These are phyloP conservation scores for Metahyphopichia silvanorum DNA, from an alignment of 805 yeast genomes.

Conservation along the genomic window DNA sequence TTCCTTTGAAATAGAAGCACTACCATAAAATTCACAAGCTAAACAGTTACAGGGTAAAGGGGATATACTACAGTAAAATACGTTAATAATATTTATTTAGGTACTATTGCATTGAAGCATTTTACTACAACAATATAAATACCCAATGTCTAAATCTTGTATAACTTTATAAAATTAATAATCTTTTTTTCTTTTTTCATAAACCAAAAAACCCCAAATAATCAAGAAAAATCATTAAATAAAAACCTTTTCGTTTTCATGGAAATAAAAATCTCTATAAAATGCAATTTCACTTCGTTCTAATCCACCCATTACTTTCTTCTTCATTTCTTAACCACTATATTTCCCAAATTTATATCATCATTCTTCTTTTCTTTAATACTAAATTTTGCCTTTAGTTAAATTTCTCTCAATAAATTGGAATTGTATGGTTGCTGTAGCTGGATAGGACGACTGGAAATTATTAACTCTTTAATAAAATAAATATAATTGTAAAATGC, in stretches of 20 bases:
- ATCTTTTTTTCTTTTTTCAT: constrained; percentile 13
- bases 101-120: constrained; percentile 23
- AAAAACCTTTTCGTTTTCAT: background rate
- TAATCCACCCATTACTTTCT: background rate
- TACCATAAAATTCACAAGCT: background rate
- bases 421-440: no score
- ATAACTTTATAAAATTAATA: no score
- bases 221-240: no score
- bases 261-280: constrained; percentile 4
- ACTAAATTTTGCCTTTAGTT: no score
- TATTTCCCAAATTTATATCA: background rate
- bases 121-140: constrained; percentile 20
- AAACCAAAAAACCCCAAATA: constrained; percentile 6
- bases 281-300: background rate
- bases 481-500: no score
- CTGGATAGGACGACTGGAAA: no score
- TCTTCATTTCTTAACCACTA: background rate
- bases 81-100: constrained; percentile 9
- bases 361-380: background rate
- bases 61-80: background rate
- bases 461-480: no score
- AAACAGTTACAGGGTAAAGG: no score
- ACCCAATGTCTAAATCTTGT: constrained; percentile 43
- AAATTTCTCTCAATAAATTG: background rate
- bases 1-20: no score